These are phyloP conservation scores for Fusarium buharicum DNA, from an alignment of 2,329 filamentous ascomycete genomes.

Conservation along the genomic window DNA sequence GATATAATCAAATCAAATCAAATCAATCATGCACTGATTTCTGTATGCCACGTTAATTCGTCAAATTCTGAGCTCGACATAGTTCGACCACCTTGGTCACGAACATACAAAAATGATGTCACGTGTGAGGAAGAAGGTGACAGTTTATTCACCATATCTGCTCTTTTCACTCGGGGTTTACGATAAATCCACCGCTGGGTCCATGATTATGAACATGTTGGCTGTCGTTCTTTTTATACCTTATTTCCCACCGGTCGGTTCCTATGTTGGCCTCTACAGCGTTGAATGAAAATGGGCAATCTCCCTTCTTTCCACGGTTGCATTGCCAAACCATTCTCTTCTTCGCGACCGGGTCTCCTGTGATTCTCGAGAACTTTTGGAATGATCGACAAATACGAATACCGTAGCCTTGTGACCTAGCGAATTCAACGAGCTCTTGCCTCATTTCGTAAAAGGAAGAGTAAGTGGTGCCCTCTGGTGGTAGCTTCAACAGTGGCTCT, in stretches of 20 bases:
- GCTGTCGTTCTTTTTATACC: background rate
- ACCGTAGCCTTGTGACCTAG: background rate
- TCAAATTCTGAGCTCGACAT: too few species aligned
- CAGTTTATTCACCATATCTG: background rate
- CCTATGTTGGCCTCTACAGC: conserved; percentile 2
- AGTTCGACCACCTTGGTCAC: too few species aligned
- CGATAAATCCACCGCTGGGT: background rate
- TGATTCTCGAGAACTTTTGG: conserved; percentile 5
- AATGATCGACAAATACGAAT: conserved; percentile 9
- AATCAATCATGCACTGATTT: too few species aligned
- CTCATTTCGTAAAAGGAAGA: background rate
- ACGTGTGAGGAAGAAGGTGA: too few species aligned
- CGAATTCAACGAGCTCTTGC: conserved; percentile 1
- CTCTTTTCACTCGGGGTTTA: background rate
- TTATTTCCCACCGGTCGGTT: conserved; percentile 5
- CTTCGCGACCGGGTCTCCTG: conserved; percentile 7
- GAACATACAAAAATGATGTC: too few species aligned
- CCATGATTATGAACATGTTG: background rate
- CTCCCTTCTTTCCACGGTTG: background rate
- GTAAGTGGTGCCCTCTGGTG: background rate
- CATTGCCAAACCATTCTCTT: conserved; percentile 7
- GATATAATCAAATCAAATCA: too few species aligned
- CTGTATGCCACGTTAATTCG: too few species aligned
- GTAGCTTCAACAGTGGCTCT: conserved; percentile 1
- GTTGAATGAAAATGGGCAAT: conserved; percentile 5